Evolutionary conservation across 2,329 filamentous ascomycete genomes (phyloP).

Genomic region (Trichoderma afroharzianum): DNA sequence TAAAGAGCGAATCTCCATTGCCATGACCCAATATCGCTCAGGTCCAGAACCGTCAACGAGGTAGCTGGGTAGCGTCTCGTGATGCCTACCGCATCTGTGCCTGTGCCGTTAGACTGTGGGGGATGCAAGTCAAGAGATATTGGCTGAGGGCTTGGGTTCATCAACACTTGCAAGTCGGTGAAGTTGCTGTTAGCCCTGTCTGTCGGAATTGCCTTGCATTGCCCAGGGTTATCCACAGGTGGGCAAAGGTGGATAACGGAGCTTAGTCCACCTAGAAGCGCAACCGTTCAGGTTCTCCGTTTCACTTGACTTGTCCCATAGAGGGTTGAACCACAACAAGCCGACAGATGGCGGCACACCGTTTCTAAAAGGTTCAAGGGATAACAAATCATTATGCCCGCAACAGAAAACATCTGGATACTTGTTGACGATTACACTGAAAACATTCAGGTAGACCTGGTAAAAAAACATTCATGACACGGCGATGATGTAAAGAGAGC

Average conservation of each 20-base stretch:
- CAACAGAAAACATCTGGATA: background rate
- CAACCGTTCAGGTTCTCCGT: background rate
- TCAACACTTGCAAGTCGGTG: background rate
- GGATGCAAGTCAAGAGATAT: background rate
- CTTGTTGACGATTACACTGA: background rate
- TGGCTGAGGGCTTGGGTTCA: background rate
- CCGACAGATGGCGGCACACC: background rate
- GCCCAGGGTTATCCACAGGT: background rate
- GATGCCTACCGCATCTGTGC: background rate
- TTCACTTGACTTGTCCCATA: background rate
- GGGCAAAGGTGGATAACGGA: slow-evolving; percentile 7
- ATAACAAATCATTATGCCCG: background rate
- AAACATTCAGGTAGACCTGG: background rate
- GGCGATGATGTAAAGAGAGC: background rate
- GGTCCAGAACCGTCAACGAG: background rate
- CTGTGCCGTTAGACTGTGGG: background rate
- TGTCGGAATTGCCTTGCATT: background rate
- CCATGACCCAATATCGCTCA: background rate
- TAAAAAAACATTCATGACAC: background rate
- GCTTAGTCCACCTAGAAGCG: background rate
- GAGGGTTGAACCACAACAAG: background rate
- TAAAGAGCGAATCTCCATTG: background rate
- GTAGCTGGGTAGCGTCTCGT: background rate
- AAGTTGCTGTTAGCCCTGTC: slow-evolving; percentile 5
- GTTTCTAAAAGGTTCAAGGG: background rate